phyloP scores from a whole-genome alignment of 306 rosid species.

The Dryas drummondii region DNA sequence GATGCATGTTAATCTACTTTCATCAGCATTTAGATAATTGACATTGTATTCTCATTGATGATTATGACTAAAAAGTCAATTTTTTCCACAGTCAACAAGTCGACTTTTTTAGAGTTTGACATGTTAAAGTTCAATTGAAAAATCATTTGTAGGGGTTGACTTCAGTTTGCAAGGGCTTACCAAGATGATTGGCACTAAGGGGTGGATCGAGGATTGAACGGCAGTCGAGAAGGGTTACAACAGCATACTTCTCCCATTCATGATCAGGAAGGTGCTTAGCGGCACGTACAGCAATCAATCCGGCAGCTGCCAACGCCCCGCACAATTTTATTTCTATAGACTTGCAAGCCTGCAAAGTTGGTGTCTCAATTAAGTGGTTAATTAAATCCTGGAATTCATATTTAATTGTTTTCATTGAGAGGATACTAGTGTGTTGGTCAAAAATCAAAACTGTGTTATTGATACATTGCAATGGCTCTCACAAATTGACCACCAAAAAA shows the following conservation, averaged over 20 bases:
- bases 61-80: neutral
- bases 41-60: slow-evolving; percentile 4
- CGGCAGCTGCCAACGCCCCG: slow-evolving; percentile 77
- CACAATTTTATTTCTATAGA: slow-evolving; percentile 73
- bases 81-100: neutral
- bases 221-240: slow-evolving; percentile 78
- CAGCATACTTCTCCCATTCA: slow-evolving; percentile 76
- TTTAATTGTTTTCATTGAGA: neutral
- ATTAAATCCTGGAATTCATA: neutral
- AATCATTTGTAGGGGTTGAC: neutral
- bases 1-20: neutral
- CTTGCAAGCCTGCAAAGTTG: slow-evolving; percentile 67
- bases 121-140: neutral
- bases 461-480: neutral
- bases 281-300: slow-evolving; percentile 61
- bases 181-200: slow-evolving; percentile 53
- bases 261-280: slow-evolving; percentile 53
- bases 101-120: neutral
- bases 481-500: neutral
- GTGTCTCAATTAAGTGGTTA: neutral
- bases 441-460: neutral
- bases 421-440: neutral
- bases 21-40: neutral
- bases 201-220: slow-evolving; percentile 79
- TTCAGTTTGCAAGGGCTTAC: slow-evolving; percentile 33